phyloP scores from a whole-genome alignment of 768 basidiomycete genomes.

The Tephrocybe sp. region DNA sequence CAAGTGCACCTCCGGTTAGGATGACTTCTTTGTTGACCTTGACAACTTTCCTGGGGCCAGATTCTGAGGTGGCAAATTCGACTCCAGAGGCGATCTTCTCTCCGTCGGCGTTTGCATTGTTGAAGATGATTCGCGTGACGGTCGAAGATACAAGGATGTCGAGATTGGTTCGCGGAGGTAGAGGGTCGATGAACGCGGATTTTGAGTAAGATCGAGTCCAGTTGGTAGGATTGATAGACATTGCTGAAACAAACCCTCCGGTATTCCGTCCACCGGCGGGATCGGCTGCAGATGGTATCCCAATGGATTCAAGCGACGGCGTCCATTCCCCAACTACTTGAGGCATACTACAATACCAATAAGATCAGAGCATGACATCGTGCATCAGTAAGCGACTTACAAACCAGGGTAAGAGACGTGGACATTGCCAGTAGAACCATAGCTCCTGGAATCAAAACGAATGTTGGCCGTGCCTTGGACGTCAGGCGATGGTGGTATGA shows the following conservation, averaged over 20 bases:
- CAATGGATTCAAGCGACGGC: constrained; percentile 40
- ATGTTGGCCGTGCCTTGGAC: constrained; percentile 38
- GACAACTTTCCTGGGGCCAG: constrained; percentile 9
- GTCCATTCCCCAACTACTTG: constrained; percentile 56
- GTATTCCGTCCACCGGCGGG: constrained; percentile 47
- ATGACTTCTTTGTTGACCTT: constrained; percentile 48
- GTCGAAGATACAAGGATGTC: constrained; percentile 59
- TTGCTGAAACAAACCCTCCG: constrained; percentile 54
- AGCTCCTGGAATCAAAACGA: constrained; percentile 36
- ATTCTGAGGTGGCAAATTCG: constrained; percentile 37
- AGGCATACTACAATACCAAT: constrained; percentile 36
- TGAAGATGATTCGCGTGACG: constrained; percentile 53
- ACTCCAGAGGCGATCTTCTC: constrained; percentile 48
- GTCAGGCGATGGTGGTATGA: constrained; percentile 40
- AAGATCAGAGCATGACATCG: constrained; percentile 34
- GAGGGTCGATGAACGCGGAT: constrained; percentile 55
- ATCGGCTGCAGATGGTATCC: constrained; percentile 37
- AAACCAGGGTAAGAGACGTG: constrained; percentile 24
- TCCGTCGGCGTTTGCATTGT: constrained; percentile 25
- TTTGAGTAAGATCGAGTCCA: constrained; percentile 63
- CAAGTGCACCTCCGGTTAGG: constrained; percentile 39
- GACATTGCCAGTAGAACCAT: constrained; percentile 46
- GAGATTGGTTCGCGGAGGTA: constrained; percentile 60
- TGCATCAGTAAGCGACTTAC: constrained; percentile 3
- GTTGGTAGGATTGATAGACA: constrained; percentile 58